Base-by-base conservation (phyloP, 2,329 filamentous ascomycete genomes). In the Aphanoascus verrucosus region DNA sequence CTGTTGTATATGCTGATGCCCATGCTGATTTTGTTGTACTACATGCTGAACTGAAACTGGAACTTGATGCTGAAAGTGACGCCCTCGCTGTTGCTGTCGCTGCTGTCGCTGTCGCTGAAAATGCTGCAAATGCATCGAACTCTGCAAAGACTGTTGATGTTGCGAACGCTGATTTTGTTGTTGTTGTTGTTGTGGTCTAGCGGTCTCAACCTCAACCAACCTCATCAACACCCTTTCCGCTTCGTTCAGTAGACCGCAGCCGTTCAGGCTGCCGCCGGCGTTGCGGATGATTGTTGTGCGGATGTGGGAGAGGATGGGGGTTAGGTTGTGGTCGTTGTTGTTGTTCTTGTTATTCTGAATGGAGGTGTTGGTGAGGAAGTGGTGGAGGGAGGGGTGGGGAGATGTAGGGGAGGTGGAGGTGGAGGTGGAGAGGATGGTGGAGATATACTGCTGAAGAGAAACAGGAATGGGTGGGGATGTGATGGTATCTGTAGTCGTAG, bases 221-320 rank as follows among this genome's bases (percentile, higher is more conserved):
- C 64, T 61, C 52, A 57, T 60, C 49, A 69, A 55, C 11, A 68
- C 66, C 44, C 60, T 53, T 48, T 65, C 62, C 14, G 62, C 66
- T 56, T 68, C 64, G 50, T 65, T 66, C 59, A 68, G 59, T n/a
- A 68, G 58, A 6, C 66, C 67, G n/a, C 65, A 64, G 41, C 37
- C 60, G 53, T 38, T 56, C 56, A 42, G 53, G 55, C 12, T 58
- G 49, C 32, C 67, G 57, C 48, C 63, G 62, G 32, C 58, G 17
- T 49, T 53, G 2, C 35, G 23, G 28, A 49, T 20, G 32, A 57
- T 53, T n/a, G 50, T 56, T 14, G 59, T 49, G n/a, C 64, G 61
- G 35, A 68, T 55, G 35, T 60, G 61, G 44, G 63, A 63, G 11
- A 69, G 59, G n/a, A 69, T 52, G 15, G 63, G 61, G 37, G 57